Percentiles rank a stretch among this genome's conserved stretches.
Evolutionary conservation across 768 basidiomycete species (phyloP).

Genomic region (Mycena sanguinolenta): DNA sequence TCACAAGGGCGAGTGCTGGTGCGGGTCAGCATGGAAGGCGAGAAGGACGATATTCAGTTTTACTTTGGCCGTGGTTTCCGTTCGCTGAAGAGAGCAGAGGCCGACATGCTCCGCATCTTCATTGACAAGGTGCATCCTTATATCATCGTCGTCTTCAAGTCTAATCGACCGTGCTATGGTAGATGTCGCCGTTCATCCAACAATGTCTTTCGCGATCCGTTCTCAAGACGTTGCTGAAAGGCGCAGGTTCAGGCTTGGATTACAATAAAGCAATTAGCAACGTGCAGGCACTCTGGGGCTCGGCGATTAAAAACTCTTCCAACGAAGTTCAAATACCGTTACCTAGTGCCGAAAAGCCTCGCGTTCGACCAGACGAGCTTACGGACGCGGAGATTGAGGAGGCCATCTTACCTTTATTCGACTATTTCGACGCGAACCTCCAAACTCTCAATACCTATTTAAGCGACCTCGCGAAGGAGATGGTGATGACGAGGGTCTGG

Average conservation of each 20-base stretch:
- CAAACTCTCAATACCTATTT: conserved; percentile 92
- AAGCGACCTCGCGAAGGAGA: conserved; percentile 86
- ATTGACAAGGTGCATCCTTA: conserved; percentile 87
- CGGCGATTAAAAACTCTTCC: conserved; percentile 75
- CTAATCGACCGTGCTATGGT: background rate
- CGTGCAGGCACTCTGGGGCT: conserved; percentile 84
- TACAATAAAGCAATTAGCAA: conserved; percentile 92
- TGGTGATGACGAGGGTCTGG: conserved; percentile 95
- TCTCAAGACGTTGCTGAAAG: conserved; percentile 84
- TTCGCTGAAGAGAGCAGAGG: conserved; percentile 91
- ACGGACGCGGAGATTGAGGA: conserved; percentile 95
- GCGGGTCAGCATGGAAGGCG: conserved; percentile 97
- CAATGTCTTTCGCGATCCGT: conserved; percentile 85
- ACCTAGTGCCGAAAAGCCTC: conserved; percentile 80
- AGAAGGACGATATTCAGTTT: conserved; percentile 98
- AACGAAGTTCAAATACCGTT: conserved; percentile 85
- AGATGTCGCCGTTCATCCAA: conserved; percentile 96
- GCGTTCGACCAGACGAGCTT: conserved; percentile 82
- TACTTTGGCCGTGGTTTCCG: conserved; percentile 97
- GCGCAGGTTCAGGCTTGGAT: conserved; percentile 69
- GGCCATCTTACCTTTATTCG: conserved; percentile 91
- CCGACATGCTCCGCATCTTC: conserved; percentile 95
- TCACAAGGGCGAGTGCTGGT: conserved; percentile 87
- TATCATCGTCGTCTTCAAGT: background rate
- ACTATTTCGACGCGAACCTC: conserved; percentile 95